Evolutionary conservation across 768 basidiomycete genomes (phyloP).

Genomic region (Suillus tomentosus): DNA sequence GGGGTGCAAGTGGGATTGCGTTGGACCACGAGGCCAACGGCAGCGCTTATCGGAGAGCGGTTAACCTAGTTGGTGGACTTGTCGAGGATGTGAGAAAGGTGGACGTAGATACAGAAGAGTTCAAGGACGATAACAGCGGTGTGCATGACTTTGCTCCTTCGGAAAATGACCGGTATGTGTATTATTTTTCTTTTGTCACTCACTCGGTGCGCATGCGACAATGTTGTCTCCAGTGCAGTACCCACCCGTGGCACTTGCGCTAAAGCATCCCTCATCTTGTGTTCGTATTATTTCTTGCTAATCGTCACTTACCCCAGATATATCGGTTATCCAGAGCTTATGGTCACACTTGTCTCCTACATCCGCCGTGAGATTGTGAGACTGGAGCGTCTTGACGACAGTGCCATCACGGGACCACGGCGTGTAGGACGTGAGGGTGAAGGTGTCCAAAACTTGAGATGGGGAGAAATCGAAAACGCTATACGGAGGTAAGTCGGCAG

Average conservation of each 20-base stretch:
- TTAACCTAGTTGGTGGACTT: constrained; percentile 71
- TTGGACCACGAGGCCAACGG: constrained; percentile 24
- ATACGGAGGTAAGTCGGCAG: background rate
- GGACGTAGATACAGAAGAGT: constrained; percentile 59
- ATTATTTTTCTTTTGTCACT: background rate
- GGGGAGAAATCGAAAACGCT: constrained; percentile 19
- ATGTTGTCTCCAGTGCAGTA: background rate
- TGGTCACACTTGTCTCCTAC: constrained; percentile 71
- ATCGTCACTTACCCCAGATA: constrained; percentile 49
- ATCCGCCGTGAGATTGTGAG: constrained; percentile 71
- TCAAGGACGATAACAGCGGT: constrained; percentile 65
- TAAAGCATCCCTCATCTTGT: background rate
- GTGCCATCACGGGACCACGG: constrained; percentile 34
- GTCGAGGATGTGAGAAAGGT: constrained; percentile 62
- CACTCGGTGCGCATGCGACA: background rate
- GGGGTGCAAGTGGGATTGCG: constrained; percentile 74
- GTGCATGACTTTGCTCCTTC: constrained; percentile 67
- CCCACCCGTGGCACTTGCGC: background rate
- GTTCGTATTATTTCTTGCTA: background rate
- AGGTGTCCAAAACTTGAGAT: constrained; percentile 30
- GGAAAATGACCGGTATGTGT: constrained; percentile 41
- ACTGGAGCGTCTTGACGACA: constrained; percentile 58
- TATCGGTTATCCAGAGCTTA: constrained; percentile 70
- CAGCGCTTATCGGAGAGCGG: constrained; percentile 53
- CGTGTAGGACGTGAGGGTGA: constrained; percentile 36